Percentiles rank a stretch among this genome's conserved stretches.
phyloP scores from a whole-genome alignment of 2,329 filamentous ascomycete genomes.

The Hypoxylon sp. region DNA sequence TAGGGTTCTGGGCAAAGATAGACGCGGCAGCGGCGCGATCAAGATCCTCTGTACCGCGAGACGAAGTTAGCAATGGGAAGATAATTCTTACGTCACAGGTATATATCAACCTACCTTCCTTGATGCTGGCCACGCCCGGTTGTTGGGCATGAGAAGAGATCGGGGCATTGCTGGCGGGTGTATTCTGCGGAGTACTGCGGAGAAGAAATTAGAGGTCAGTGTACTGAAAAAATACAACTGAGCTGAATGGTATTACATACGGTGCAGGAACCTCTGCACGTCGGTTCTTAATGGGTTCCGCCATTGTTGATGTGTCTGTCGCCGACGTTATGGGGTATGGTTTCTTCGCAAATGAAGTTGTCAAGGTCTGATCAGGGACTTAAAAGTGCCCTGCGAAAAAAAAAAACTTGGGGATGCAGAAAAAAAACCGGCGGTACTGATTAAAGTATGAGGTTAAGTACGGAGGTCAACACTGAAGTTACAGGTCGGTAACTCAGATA shows the following conservation, averaged over 20 bases:
- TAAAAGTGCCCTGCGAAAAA: constrained; percentile 42
- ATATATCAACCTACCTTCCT: constrained; percentile 80
- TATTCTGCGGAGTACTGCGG: constrained; percentile 96
- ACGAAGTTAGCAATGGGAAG: constrained; percentile 44
- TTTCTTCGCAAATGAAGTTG: constrained; percentile 37
- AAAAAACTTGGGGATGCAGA: constrained; percentile 44
- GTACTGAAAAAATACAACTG: constrained; percentile 30
- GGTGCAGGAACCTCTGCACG: constrained; percentile 70
- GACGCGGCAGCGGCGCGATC: constrained; percentile 89
- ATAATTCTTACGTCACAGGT: constrained; percentile 2
- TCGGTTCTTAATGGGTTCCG: constrained; percentile 75
- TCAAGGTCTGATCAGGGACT: constrained; percentile 39
- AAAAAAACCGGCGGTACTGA: constrained; percentile 47
- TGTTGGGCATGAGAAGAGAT: constrained; percentile 98
- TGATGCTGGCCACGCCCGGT: constrained; percentile 93
- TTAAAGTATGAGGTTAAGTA: constrained; percentile 39
- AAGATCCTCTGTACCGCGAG: constrained; percentile 79
- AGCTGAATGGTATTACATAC: constrained; percentile 60
- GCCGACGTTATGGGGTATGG: constrained; percentile 41
- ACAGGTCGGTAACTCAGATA: constrained; percentile 26
- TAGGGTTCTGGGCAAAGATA: constrained; percentile 95
- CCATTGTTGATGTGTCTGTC: constrained; percentile 61
- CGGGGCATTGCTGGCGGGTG: constrained; percentile 92
- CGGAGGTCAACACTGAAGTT: constrained; percentile 19
- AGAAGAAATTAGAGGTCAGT: constrained; percentile 55